phyloP scores from a whole-genome alignment of 208 protist species.

The Ichthyophonus hoferi region DNA sequence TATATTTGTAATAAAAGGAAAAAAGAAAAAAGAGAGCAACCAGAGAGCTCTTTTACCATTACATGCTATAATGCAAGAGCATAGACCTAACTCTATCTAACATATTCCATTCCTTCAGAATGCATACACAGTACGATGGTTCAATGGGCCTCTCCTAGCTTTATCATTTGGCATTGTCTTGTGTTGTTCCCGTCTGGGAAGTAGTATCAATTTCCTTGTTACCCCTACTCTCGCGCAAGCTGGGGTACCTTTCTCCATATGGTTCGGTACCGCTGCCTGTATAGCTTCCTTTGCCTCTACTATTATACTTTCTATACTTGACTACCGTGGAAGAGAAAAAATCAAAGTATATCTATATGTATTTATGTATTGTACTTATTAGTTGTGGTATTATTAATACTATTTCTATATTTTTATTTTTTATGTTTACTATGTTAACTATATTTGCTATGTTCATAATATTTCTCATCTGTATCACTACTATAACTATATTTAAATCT shows the following conservation, averaged over 20 bases:
- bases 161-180: constrained; percentile 81
- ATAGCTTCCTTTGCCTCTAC: constrained; percentile 55
- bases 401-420: too few relatives aligned
- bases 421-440: too few relatives aligned
- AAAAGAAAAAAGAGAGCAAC: too few relatives aligned
- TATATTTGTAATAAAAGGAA: too few relatives aligned
- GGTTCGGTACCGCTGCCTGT: constrained; percentile 67
- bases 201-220: constrained; percentile 80
- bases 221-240: constrained; percentile 68
- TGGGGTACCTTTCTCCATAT: constrained; percentile 63
- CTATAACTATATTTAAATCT: too few relatives aligned
- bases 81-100: too few relatives aligned
- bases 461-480: too few relatives aligned
- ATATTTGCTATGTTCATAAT: too few relatives aligned
- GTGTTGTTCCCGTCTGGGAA: constrained; percentile 76
- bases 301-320: not conserved
- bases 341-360: constrained; percentile 16
- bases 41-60: too few relatives aligned
- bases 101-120: constrained; percentile 68
- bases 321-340: constrained; percentile 9
- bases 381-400: too few relatives aligned
- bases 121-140: constrained; percentile 81
- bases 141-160: constrained; percentile 72
- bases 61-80: too few relatives aligned
- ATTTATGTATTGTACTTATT: too few relatives aligned